Evolutionary conservation across 2,329 filamentous ascomycete genomes (phyloP), one percentile per base, ranked within the genome.

Genomic region (Aspergillus carbonarius): DNA sequence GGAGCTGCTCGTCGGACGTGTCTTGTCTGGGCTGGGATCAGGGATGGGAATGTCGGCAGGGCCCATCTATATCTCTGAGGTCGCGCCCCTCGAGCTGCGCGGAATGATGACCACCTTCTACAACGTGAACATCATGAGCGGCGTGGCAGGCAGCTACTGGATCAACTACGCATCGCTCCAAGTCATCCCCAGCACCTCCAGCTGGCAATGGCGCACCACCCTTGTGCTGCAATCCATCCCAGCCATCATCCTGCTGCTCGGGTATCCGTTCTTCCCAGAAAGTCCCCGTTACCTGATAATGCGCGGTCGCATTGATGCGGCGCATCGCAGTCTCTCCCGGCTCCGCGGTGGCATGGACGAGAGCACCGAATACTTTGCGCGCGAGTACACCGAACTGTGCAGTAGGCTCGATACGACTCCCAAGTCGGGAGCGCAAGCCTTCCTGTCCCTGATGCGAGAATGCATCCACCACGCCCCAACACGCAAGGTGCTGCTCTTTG

Each of bases 41-140:
- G 63, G 63, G 3, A 42, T 59, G 35, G 63, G 61, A 5, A 65
- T 65, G 63, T 60, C 60, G 2, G 59, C 48, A 1, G 91, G 93
- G 1, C 92, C 92, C 0, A 82, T 96, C 10, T 96, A 96, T 78
- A 92, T 96, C 68, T 91, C 90, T 55, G 92, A 96, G 74, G 83
- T 96, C 15, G 87, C 92, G 0, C 92, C 92, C 0, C 85, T 85
- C 0, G 78, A 82, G 20, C 83, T 88, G 68, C 85, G 88, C 54
- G 91, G 91, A 10, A 67, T 65, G 63, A 61, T 67, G 61, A 64
- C 62, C 7, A 66, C 62, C 2, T 66, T 67, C 44, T 66, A 65
- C 46, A 67, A 67, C 13, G 60, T 64, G 37, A 63, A 60, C 8
- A 67, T 66, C 39, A 66, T 67, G 65, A 37, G 47, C 30, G 65